A percentile compares a stretch with the other conserved stretches of the same genome.
Evolutionary conservation across 2,329 filamentous ascomycete species (phyloP).

Genomic region (Epichloe scottii): DNA sequence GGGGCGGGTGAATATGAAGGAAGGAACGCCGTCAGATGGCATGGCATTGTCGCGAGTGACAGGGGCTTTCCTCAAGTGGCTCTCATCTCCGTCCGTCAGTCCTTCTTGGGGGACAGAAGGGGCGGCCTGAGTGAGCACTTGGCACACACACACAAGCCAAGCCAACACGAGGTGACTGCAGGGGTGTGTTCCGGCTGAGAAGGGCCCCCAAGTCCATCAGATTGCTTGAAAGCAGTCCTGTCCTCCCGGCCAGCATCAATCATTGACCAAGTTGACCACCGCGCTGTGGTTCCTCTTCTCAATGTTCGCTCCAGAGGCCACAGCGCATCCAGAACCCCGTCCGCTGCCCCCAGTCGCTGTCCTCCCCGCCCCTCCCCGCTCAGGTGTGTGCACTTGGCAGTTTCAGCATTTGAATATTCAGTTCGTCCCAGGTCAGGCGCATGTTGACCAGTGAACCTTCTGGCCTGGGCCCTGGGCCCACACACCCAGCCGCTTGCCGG

Average conservation of each 20-base stretch:
- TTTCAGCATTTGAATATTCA: neutral
- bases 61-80: neutral
- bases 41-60: neutral
- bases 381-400: neutral
- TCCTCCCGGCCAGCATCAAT: too few species aligned
- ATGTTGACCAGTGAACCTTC: neutral
- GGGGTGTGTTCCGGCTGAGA: constrained; percentile 1
- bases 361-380: too few species aligned
- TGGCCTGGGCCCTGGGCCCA: too few species aligned
- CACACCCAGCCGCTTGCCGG: too few species aligned
- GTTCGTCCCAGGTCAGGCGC: neutral
- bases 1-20: neutral
- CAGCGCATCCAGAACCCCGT: too few species aligned
- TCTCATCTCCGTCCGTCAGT: neutral
- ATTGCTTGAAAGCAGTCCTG: neutral
- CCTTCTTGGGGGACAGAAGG: neutral
- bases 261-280: too few species aligned
- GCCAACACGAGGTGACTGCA: neutral
- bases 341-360: too few species aligned
- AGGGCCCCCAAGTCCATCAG: neutral
- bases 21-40: neutral
- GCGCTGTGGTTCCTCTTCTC: neutral
- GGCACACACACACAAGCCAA: neutral
- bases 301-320: too few species aligned
- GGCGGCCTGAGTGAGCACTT: neutral